These are phyloP conservation scores for Solioccasus polychromus DNA, from an alignment of 768 basidiomycete genomes.

Conservation along the genomic window DNA sequence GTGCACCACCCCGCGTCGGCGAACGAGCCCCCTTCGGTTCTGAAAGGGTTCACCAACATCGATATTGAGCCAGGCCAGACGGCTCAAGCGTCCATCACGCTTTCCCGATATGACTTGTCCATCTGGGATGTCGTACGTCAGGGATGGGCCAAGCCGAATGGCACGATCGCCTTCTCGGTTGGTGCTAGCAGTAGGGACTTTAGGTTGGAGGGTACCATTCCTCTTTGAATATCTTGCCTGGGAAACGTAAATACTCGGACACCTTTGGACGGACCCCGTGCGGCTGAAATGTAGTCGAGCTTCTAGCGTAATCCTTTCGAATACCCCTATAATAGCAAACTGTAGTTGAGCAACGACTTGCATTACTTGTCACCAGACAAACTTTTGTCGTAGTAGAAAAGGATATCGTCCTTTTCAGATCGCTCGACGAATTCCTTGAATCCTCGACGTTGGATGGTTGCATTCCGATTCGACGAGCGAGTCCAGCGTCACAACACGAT, in stretches of 20 bases:
- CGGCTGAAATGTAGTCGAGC: too few relatives aligned
- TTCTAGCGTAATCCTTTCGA: too few relatives aligned
- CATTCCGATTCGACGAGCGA: too few relatives aligned
- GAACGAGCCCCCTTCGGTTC: conserved; percentile 67
- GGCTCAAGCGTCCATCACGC: conserved; percentile 46
- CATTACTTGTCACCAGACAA: too few relatives aligned
- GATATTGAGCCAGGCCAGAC: conserved; percentile 47
- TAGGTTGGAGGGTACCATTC: conserved; percentile 45
- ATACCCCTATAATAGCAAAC: too few relatives aligned
- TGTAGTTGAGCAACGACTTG: too few relatives aligned
- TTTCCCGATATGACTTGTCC: conserved; percentile 69
- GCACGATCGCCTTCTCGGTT: conserved; percentile 58
- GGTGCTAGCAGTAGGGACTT: conserved; percentile 69
- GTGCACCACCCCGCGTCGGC: conserved; percentile 61
- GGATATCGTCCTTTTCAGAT: too few relatives aligned
- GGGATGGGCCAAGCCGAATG: conserved; percentile 70
- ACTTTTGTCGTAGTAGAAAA: too few relatives aligned
- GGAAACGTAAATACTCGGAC: background rate
- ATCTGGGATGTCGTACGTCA: conserved; percentile 76
- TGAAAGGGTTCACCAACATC: conserved; percentile 68
- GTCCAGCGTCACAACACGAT: too few relatives aligned
- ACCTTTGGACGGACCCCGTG: too few relatives aligned
- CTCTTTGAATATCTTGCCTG: conserved; percentile 8
- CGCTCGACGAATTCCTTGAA: too few relatives aligned
- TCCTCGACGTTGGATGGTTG: too few relatives aligned